Evolutionary conservation across 108 stramenopile species (phyloP), one percentile per base, ranked within the genome.

Genomic region (Skeletonema tropicum): DNA sequence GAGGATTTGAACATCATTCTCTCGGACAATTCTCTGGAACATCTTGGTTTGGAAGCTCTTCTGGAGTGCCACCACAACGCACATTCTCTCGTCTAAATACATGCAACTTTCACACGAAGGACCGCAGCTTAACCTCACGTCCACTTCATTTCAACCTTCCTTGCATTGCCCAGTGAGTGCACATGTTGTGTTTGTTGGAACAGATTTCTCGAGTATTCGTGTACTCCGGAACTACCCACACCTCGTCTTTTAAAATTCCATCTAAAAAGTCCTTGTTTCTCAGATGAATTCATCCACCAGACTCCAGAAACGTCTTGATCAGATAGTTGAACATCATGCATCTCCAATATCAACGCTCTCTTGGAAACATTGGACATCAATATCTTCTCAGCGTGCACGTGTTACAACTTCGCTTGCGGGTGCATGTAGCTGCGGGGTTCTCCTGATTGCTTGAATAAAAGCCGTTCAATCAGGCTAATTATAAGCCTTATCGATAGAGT

Each of bases 141-240:
- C 92, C 0, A 87, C 81, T 68, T 74, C 77, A 66, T 87, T 83
- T 60, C 94, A n/a, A 95, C 83, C 91, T 90, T 9, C 88, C 90
- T 17, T 87, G 80, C 3, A 73, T 75, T n/a, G 83, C 86, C 94
- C 94, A 95, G 70, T 84, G 92, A 19, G 83, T 67, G 77, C 94
- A 93, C 6, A 88, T 63, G 12, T 83, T 74, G 57, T 95, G 67
- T 15, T 64, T 55, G 68, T 94, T 94, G 13, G 17, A 33, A 52
- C 94, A 95, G 26, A 76, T 60, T 2, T 66, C 83, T n/a, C 68
- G 32, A 30, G 88, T 62, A 14, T 79, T 45, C 60, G 10, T 63
- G 62, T 30, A 41, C 68, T 25, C 73, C 26, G 26, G 74, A 57
- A 4, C 65, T 35, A n/a, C 12, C 52, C 73, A 75, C 10, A 88